phyloP scores from a whole-genome alignment of 2,329 filamentous ascomycete species.

The Hypoxylon sp. region DNA sequence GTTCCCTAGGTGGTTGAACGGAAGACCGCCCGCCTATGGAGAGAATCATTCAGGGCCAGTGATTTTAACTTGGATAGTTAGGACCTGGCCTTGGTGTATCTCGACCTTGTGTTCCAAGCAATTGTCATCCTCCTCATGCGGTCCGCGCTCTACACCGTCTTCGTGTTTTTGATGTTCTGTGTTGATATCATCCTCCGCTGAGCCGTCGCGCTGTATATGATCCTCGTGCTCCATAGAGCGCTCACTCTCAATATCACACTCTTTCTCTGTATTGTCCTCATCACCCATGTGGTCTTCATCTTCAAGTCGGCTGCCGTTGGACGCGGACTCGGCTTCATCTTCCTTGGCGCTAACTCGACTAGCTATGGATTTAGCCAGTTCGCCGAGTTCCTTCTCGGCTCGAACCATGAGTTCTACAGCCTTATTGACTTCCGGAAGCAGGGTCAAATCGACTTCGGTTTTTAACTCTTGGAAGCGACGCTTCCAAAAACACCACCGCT shows the following conservation, averaged over 20 bases:
- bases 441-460: conserved; percentile 5
- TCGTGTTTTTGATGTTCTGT: too few species aligned
- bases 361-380: not conserved
- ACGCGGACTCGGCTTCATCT: not conserved
- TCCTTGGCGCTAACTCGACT: not conserved
- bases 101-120: too few species aligned
- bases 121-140: too few species aligned
- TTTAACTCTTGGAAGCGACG: conserved; percentile 14
- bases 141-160: too few species aligned
- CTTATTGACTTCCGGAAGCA: conserved; percentile 11
- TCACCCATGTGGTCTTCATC: not conserved
- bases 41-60: too few species aligned
- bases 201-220: not conserved
- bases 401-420: conserved; percentile 1
- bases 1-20: too few species aligned
- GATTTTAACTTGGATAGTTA: too few species aligned
- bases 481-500: conserved; percentile 34
- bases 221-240: not conserved
- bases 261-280: not conserved
- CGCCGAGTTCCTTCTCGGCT: conserved; percentile 12
- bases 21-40: too few species aligned
- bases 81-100: too few species aligned
- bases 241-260: not conserved
- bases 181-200: not conserved
- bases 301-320: not conserved